Evolutionary conservation across 2,329 filamentous ascomycete genomes (phyloP).

Genomic region (Aspergillus pseudonomiae): DNA sequence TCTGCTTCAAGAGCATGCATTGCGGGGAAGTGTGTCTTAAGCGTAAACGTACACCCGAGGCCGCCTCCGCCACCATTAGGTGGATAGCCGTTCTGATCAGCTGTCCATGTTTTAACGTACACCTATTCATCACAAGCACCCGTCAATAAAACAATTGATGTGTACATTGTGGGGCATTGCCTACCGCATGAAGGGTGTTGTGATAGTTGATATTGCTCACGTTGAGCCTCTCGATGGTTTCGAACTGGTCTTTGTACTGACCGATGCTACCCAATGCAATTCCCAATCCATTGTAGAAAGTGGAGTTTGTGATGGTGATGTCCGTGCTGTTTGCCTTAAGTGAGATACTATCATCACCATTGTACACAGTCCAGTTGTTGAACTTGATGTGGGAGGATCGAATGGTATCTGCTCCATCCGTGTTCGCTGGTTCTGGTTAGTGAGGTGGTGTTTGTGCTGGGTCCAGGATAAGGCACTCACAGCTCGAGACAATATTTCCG

Average conservation of each 20-base stretch:
- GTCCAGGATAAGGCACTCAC: neutral
- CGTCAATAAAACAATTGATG: neutral
- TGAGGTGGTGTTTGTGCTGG: neutral
- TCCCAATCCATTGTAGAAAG: slow-evolving; percentile 55
- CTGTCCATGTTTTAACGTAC: slow-evolving; percentile 65
- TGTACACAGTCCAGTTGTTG: slow-evolving; percentile 53
- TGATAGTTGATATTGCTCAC: slow-evolving; percentile 52
- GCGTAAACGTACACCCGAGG: slow-evolving; percentile 50
- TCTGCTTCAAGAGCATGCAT: neutral
- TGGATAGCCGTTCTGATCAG: slow-evolving; percentile 53
- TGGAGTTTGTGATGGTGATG: slow-evolving; percentile 53
- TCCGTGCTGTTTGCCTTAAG: slow-evolving; percentile 61
- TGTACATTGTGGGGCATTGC: neutral
- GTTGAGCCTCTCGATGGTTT: slow-evolving; percentile 55
- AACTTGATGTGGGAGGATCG: slow-evolving; percentile 57
- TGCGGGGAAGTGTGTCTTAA: neutral
- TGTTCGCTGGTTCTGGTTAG: slow-evolving; percentile 32
- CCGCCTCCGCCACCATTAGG: slow-evolving; percentile 64
- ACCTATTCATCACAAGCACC: slow-evolving; percentile 14
- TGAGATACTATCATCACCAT: slow-evolving; percentile 59
- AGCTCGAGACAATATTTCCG: slow-evolving; percentile 18
- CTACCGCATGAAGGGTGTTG: slow-evolving; percentile 50
- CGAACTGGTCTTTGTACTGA: slow-evolving; percentile 54
- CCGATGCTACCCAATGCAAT: slow-evolving; percentile 62
- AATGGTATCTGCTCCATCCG: slow-evolving; percentile 59